Evolutionary conservation across 2,329 filamentous ascomycete species (phyloP), one percentile per base, ranked within the genome.

Genomic region (Lachnellula hyalina): DNA sequence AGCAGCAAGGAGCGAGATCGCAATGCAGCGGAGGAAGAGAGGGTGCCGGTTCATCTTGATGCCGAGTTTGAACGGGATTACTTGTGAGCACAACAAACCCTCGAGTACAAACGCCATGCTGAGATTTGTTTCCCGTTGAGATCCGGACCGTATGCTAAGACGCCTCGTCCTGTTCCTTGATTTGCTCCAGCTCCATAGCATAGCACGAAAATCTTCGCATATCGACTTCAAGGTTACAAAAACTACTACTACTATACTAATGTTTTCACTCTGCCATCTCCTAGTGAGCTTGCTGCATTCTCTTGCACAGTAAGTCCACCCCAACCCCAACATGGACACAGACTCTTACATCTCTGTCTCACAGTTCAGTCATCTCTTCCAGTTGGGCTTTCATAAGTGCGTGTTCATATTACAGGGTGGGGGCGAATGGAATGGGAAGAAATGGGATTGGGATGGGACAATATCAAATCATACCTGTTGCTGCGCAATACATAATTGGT

Each of bases 1-100:
- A 63, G 32, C 21, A 36, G 49, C 11, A 47, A 62, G 49, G 65
- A 67, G 15, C 52, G 61, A 51, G 63, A 64, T 49, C 56, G 58
- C 9, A 56, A 58, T 47, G 17, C 15, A 17, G 56, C 52, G 41
- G 65, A 68, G 44, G 66, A 68, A 49, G 65, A 67, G 40, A 58
- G 65, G 47, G 65, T 66, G n/a, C 66, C 67, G 3, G 66, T 67
- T 49, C 67, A 69, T 62, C 58, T 69, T 15, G 67, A 68, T 52
- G 64, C 66, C 44, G 67, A 69, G 54, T 69, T 68, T 61, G 67
- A 69, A 54, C 60, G 66, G 40, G 65, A 69, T 64, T 69, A 69
- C 53, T 53, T 69, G 65, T 69, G 64, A 69, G 62, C 59, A 36
- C 49, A 53, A 51, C 47, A 25, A 54, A 47, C 58, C 52, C 58